Evolutionary conservation across 2,329 filamentous ascomycete genomes (phyloP), one percentile per base, ranked within the genome.

Genomic region (Beauveria varroae): DNA sequence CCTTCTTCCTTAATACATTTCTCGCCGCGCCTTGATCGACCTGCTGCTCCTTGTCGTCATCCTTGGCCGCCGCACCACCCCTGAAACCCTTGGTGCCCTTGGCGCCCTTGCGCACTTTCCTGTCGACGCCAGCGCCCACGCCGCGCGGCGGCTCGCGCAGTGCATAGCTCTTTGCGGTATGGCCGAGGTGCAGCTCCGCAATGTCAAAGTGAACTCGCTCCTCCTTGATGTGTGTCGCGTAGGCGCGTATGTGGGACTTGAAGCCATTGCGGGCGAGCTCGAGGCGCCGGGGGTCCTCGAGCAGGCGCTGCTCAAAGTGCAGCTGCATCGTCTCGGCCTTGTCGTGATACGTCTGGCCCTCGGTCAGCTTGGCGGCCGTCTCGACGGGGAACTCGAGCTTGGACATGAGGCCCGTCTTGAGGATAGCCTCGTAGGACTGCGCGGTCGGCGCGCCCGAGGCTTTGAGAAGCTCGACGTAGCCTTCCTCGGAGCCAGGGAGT

Each of bases 131-230:
- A 2, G 79, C 80, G 40, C 86, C 86, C 60, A 99, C 96, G 55
- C 90, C 89, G 5, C 89, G 89, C 0, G 95, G 95, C 37, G 91
- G 86, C 73, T 99, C 95, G 65, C 96, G 83, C 66, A 99, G 77
- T 1, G 87, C 95, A 71, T 96, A 99, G 28, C 89, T 91, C 79
- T 99, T 99, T 8, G 93, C 93, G 65, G 95, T 79, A 78, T 99
- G 95, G 3, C 95, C 95, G 8, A 98, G 77, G 73, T 99, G 95
- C 52, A 99, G 77, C 69, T 90, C 85, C 63, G 91, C 92, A 74
- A 97, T 96, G 73, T 98, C 90, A 73, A 99, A 99, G 71, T 89
- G 93, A 57, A 80, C 79, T 57, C 95, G 83, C 76, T 99, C 95
- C 49, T 88, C 87, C 34, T 90, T 87, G 30, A 93, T 85, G 74